A percentile compares a stretch with the other conserved stretches of the same genome.
Conservation (phyloP, 2,329 filamentous ascomycete genomes). For the Ophiosphaerella narmari region DNA sequence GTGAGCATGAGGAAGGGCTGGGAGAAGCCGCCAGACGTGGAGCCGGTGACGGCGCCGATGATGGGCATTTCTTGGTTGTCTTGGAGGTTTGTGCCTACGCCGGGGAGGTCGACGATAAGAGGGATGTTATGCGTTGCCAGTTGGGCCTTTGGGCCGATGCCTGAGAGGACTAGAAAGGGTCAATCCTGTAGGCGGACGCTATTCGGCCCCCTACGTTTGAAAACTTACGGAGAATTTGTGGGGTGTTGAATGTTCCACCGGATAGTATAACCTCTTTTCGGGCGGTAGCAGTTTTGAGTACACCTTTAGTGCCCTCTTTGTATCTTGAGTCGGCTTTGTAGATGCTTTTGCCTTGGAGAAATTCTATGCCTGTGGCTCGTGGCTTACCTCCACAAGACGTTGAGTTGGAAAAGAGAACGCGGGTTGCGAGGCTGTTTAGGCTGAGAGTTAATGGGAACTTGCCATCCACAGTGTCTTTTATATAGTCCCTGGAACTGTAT, state of each 20-base stretch:
- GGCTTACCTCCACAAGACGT: conserved; percentile 56
- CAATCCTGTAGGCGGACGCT: not conserved
- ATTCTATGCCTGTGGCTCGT: conserved; percentile 50
- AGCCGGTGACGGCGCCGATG: conserved; percentile 29
- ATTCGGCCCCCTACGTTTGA: not conserved
- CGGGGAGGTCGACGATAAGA: conserved; percentile 56
- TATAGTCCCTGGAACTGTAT: conserved; percentile 59
- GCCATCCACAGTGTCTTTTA: no score
- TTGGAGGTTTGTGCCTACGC: conserved; percentile 65
- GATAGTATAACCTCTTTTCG: conserved; percentile 31
- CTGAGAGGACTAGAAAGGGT: conserved; percentile 53
- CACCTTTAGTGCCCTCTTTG: conserved; percentile 37
- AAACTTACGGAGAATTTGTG: conserved; percentile 60
- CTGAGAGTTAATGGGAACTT: conserved; percentile 55
- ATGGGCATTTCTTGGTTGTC: conserved; percentile 59
- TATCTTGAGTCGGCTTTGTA: conserved; percentile 46
- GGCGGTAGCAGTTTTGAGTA: conserved; percentile 19
- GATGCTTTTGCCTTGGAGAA: conserved; percentile 42
- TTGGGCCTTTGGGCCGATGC: conserved; percentile 60
- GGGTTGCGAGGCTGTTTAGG: conserved; percentile 65
- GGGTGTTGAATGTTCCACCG: conserved; percentile 63
- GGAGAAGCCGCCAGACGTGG: conserved; percentile 10
- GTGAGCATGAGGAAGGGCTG: conserved; percentile 25
- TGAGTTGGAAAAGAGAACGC: conserved; percentile 64
- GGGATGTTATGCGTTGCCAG: conserved; percentile 59